These are phyloP conservation scores for Schizophyllum amplum DNA, from an alignment of 1,284 basidiomycete species.

Conservation along the genomic window DNA sequence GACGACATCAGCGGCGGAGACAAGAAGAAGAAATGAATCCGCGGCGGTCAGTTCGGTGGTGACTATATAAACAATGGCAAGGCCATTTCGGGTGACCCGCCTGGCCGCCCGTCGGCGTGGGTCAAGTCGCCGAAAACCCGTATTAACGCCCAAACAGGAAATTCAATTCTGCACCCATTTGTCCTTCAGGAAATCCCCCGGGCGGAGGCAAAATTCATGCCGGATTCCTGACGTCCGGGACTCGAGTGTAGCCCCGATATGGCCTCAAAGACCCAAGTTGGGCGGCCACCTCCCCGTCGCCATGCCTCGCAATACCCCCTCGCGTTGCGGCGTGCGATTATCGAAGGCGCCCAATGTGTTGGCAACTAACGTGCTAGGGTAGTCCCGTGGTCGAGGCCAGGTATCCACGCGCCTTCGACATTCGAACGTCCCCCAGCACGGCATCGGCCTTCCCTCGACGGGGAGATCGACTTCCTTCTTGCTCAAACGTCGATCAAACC, in stretches of 20 bases:
- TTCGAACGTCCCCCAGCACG: neutral
- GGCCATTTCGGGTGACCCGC: neutral
- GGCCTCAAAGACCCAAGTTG: neutral
- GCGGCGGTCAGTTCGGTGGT: constrained; percentile 23
- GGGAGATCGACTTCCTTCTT: neutral
- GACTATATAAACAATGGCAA: neutral
- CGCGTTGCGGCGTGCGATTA: neutral
- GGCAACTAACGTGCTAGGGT: neutral
- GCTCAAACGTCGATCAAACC: neutral
- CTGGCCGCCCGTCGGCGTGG: neutral
- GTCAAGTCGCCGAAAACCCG: neutral
- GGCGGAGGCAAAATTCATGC: neutral
- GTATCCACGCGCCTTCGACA: neutral
- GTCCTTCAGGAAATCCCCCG: neutral
- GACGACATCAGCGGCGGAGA: neutral
- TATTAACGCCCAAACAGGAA: neutral
- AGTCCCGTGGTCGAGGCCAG: neutral
- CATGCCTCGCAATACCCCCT: neutral
- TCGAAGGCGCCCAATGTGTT: neutral
- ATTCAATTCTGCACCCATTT: neutral
- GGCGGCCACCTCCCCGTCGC: neutral
- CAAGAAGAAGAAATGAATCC: constrained; percentile 15
- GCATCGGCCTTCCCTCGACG: neutral
- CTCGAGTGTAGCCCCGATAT: neutral
- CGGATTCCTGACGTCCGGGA: neutral